phyloP scores from a whole-genome alignment of 345 rosid species.

The Erucastrum elatum region DNA sequence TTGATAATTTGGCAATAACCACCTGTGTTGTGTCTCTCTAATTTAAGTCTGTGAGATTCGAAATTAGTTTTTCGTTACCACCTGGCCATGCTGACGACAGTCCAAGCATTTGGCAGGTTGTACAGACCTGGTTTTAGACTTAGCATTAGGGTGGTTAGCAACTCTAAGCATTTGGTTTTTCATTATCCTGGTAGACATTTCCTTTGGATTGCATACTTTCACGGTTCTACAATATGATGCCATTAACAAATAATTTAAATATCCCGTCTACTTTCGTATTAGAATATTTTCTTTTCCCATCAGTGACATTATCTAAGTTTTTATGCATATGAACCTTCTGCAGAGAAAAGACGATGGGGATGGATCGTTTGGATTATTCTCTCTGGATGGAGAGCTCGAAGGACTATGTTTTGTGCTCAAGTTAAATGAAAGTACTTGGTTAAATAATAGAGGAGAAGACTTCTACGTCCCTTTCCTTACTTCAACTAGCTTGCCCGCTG shows the following conservation, averaged over 20 bases:
- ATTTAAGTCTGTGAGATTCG: slow-evolving; percentile 1
- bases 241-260: neutral
- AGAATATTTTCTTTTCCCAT: neutral
- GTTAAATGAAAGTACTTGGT: slow-evolving; percentile 68
- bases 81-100: neutral
- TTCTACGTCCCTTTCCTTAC: slow-evolving; percentile 68
- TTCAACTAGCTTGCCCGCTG: slow-evolving; percentile 44
- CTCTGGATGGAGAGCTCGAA: slow-evolving; percentile 56
- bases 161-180: neutral
- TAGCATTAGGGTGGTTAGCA: slow-evolving; percentile 5
- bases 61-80: slow-evolving; percentile 10
- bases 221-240: neutral
- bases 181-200: neutral
- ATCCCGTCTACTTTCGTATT: neutral
- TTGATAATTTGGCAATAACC: neutral
- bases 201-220: neutral
- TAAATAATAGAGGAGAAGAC: slow-evolving; percentile 67
- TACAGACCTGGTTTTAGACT: neutral
- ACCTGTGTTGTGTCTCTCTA: slow-evolving; percentile 4
- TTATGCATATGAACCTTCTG: slow-evolving; percentile 36
- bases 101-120: slow-evolving; percentile 5
- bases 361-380: slow-evolving; percentile 61
- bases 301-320: slow-evolving; percentile 6
- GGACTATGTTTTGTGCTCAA: slow-evolving; percentile 90
- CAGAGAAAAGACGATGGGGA: slow-evolving; percentile 63